Percentiles rank a stretch among this genome's conserved stretches.
Conservation (phyloP, 352 stramenopile species). For the Thalassiosira exigua region DNA sequence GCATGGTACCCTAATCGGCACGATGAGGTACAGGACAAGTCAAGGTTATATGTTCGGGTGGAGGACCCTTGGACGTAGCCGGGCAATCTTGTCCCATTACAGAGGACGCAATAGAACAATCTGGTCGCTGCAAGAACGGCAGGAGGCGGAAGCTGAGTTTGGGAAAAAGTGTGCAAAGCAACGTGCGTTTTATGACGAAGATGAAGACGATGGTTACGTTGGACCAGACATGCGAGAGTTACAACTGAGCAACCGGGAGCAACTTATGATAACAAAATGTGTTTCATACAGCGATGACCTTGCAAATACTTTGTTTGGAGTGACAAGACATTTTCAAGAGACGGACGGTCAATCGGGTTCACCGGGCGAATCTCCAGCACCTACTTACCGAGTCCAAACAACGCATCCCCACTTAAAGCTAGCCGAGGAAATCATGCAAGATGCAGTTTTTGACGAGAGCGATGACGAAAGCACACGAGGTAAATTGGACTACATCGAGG, state of each 20-base stretch:
- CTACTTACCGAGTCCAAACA: too few relatives aligned
- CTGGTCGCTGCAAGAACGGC: not conserved
- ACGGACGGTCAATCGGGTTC: too few relatives aligned
- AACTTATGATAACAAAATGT: conserved; percentile 3
- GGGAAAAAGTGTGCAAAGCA: not conserved
- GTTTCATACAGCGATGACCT: conserved; percentile 13
- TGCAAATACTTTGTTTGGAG: not conserved
- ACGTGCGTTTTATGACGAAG: not conserved
- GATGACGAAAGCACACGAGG: not conserved
- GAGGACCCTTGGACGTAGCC: conserved; percentile 1
- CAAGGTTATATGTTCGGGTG: not conserved
- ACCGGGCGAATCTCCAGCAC: too few relatives aligned
- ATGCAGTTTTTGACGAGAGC: conserved; percentile 7
- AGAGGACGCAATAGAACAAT: not conserved
- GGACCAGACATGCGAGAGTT: not conserved
- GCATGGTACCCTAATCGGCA: not conserved
- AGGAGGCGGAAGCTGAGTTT: not conserved
- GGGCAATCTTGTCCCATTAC: conserved; percentile 15
- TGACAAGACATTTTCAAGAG: not conserved
- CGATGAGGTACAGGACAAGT: not conserved
- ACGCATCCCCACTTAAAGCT: not conserved
- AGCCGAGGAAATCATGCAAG: conserved; percentile 6
- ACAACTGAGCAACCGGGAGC: conserved; percentile 1
- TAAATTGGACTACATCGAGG: not conserved
- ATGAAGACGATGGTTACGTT: not conserved